Conservation (phyloP, 78 protist species). For the Guillardia theta region DNA sequence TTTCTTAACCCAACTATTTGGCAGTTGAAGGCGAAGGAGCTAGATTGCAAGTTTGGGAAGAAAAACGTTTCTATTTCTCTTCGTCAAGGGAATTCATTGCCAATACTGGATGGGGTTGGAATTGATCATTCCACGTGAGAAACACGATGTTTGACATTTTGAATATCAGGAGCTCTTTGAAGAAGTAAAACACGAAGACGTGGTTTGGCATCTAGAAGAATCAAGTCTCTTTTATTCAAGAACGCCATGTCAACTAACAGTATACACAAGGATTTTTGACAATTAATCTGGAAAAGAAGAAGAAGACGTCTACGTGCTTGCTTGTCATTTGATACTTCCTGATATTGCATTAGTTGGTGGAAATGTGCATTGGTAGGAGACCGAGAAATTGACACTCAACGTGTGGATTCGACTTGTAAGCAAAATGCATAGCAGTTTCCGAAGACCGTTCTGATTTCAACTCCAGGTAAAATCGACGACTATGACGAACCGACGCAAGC, state of each 20-base stretch:
- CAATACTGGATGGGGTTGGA: too few relatives aligned
- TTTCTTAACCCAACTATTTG: too few relatives aligned
- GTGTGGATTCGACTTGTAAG: neutral
- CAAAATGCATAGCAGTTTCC: too few relatives aligned
- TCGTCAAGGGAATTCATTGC: neutral
- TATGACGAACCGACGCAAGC: constrained; percentile 17
- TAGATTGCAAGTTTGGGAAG: neutral
- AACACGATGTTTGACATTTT: too few relatives aligned
- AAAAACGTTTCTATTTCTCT: neutral
- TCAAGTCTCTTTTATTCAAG: too few relatives aligned
- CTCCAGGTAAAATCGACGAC: neutral
- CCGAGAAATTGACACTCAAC: neutral
- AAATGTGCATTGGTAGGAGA: neutral
- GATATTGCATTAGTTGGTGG: neutral
- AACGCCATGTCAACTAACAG: too few relatives aligned
- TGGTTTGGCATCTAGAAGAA: too few relatives aligned
- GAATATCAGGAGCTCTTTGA: neutral
- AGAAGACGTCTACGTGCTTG: neutral
- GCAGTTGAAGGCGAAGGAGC: neutral
- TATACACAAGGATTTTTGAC: too few relatives aligned
- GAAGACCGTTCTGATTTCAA: neutral
- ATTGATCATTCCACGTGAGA: too few relatives aligned
- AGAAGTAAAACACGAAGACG: neutral
- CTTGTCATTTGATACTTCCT: neutral
- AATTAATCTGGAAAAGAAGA: neutral